Base-by-base conservation (phyloP, 768 basidiomycete genomes). In the Scleroderma citrinum region DNA sequence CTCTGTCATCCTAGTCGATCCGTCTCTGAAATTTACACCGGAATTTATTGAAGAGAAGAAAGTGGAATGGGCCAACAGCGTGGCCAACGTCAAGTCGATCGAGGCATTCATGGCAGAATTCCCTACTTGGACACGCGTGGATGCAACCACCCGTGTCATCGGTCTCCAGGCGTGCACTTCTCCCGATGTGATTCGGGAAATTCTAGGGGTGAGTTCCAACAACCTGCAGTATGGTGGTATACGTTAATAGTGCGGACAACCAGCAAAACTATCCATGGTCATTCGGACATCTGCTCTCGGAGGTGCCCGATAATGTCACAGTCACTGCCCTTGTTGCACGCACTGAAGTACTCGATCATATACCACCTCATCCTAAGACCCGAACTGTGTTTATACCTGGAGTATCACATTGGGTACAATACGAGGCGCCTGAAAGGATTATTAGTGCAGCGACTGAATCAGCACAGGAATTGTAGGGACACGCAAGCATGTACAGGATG, bases 321-420 rank as follows among this genome's bases (percentile, higher is more conserved):
- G 44, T 58, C 42, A 58, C 52, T 31, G 47, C 56, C 13, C 36
- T 60, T 11, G 20, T 56, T 26, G 51, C 52, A 11, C 51, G 59
- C 36, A 49, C 59, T 1, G 30, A 40, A 29, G 40, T 6, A 1
- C 30, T 51, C 4, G 49, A 59, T 10, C 41, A 59, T 5, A 6
- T 64, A 26, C 31, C 32, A 14, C 30, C 57, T 13, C 59, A 56
- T 32, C 50, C 56, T 8, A 53, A 50, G 21, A 32, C 59, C 16
- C 50, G 44, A 14, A 16, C 24, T 1, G 41, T 56, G 10, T 19
- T 48, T 7, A 46, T 65, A 1, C 50, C 54, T 0, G 58, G 60
- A 0, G 51, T 54, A 2, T 52, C 52, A 2, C 63, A 64, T 39
- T 66, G 56, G 26, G 26, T 66, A 16, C 64, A 64, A 30, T 50